These are phyloP conservation scores for Alternaria sp. DNA, from an alignment of 2,329 filamentous ascomycete genomes.

Conservation along the genomic window DNA sequence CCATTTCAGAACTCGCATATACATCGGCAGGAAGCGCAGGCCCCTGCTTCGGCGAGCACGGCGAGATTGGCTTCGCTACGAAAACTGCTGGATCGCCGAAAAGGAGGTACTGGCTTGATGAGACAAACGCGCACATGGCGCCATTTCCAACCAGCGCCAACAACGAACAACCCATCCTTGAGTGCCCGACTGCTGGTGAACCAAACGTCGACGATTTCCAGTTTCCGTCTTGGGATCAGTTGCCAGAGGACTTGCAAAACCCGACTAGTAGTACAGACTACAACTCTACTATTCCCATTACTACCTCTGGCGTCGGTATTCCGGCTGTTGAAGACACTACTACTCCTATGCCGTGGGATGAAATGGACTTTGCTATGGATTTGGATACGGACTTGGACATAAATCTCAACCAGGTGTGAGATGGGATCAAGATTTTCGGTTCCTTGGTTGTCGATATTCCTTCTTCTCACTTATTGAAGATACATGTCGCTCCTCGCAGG, in stretches of 20 bases:
- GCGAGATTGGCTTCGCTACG: conserved; percentile 30
- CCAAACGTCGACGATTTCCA: conserved; percentile 28
- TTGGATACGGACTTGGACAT: conserved; percentile 40
- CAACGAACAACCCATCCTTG: conserved; percentile 5
- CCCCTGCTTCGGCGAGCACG: conserved; percentile 36
- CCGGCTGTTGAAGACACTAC: conserved; percentile 13
- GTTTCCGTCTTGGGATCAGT: conserved; percentile 42
- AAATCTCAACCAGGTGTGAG: conserved; percentile 18
- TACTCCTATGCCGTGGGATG: conserved; percentile 40
- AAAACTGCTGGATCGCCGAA: conserved; percentile 18
- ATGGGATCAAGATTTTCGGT: neutral
- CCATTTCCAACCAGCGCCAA: conserved; percentile 8
- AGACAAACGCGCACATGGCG: conserved; percentile 8
- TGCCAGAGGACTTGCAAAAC: conserved; percentile 37
- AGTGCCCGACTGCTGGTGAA: conserved; percentile 14
- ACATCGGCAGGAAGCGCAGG: conserved; percentile 19
- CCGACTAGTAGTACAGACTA: conserved; percentile 34
- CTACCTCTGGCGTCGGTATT: conserved; percentile 20
- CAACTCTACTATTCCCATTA: conserved; percentile 26
- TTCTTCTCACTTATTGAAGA: neutral
- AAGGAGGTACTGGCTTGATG: conserved; percentile 21
- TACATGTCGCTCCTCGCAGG: neutral
- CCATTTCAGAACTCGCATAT: conserved; percentile 35
- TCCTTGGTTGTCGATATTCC: neutral
- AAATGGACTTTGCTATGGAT: conserved; percentile 45